These are phyloP conservation scores for Penicillium rolfsii DNA, from an alignment of 2,329 filamentous ascomycete species.

Conservation along the genomic window DNA sequence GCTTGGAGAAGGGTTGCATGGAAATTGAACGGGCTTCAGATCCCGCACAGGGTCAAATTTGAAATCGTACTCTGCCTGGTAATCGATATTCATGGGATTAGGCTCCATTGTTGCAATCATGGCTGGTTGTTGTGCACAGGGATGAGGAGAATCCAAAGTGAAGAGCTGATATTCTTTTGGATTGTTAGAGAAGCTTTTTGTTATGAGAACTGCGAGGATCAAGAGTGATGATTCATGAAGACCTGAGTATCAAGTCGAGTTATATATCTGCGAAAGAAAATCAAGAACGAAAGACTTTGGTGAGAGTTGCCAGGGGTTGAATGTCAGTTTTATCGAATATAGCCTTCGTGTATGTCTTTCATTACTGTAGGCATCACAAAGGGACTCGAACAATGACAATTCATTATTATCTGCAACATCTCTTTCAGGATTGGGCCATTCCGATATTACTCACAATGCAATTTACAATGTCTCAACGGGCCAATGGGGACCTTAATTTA, in stretches of 20 bases:
- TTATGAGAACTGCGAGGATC: neutral
- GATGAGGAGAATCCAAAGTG: neutral
- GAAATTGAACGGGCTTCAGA: neutral
- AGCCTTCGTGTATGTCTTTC: neutral
- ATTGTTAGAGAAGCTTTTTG: neutral
- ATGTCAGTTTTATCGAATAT: slow-evolving; percentile 1
- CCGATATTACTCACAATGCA: neutral
- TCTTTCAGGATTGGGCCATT: neutral
- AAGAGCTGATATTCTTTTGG: neutral
- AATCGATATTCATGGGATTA: neutral
- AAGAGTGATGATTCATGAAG: neutral
- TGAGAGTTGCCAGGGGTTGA: neutral
- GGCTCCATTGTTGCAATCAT: neutral
- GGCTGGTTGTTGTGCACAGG: neutral
- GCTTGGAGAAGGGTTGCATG: neutral
- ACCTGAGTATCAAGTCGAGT: neutral
- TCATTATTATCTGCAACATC: neutral
- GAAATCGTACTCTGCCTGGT: neutral
- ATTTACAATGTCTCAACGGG: neutral
- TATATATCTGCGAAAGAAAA: neutral
- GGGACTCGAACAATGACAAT: neutral
- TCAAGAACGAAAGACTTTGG: neutral
- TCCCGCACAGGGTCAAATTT: neutral
- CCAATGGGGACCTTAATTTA: neutral
- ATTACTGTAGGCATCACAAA: neutral